Evolutionary conservation across 139 green algal species (phyloP).

Genomic region (Marvania coccoides): DNA sequence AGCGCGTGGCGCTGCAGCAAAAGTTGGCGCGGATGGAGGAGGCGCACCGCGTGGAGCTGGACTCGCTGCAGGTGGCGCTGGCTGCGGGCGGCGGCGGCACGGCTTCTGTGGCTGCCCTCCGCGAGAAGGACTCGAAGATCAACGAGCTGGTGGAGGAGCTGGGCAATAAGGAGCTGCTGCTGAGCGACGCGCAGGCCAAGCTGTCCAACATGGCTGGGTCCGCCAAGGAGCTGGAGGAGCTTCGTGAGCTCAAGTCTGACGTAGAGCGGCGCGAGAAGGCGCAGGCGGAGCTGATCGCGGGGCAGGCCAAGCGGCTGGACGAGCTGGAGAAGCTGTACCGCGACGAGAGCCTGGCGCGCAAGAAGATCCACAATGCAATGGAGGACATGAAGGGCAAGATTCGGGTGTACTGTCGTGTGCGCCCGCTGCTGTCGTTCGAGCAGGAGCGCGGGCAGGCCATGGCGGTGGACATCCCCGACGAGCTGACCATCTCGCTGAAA

Average conservation of each 20-base stretch:
- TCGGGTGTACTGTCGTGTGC: slow-evolving; percentile 83
- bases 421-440: slow-evolving; percentile 85
- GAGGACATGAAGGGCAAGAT: slow-evolving; percentile 98
- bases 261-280: slow-evolving; percentile 83
- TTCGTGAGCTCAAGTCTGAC: slow-evolving; percentile 87
- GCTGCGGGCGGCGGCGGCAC: slow-evolving; percentile 10
- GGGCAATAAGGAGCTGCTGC: slow-evolving; percentile 50
- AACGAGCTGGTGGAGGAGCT: slow-evolving; percentile 75
- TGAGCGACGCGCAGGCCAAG: slow-evolving; percentile 34
- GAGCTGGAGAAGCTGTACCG: slow-evolving; percentile 90
- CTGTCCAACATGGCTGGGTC: neutral
- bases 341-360: slow-evolving; percentile 50
- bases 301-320: slow-evolving; percentile 76
- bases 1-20: slow-evolving; percentile 56
- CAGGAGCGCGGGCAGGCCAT: slow-evolving; percentile 29
- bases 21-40: slow-evolving; percentile 75
- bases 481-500: slow-evolving; percentile 78
- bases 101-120: slow-evolving; percentile 22
- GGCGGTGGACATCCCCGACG: slow-evolving; percentile 68
- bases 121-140: slow-evolving; percentile 66
- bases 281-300: slow-evolving; percentile 68
- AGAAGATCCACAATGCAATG: slow-evolving; percentile 79
- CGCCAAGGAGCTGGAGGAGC: slow-evolving; percentile 78
- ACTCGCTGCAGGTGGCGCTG: slow-evolving; percentile 6
- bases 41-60: slow-evolving; percentile 40